These are phyloP conservation scores for Anisodus tanguticus DNA, from an alignment of 257 asterid genomes.

Conservation along the genomic window DNA sequence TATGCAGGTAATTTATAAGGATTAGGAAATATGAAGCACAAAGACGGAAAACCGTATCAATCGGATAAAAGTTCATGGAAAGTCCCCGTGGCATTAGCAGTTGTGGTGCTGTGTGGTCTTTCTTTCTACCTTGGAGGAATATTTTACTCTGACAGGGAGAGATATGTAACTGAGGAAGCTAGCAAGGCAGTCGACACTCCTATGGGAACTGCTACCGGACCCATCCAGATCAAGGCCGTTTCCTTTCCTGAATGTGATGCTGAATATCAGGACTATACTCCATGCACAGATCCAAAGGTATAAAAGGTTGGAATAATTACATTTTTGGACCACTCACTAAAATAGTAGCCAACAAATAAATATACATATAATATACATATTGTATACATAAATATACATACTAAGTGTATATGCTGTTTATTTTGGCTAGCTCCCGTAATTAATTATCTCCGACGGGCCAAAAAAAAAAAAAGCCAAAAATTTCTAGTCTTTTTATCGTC, in stretches of 20 bases:
- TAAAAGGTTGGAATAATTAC: too few relatives aligned
- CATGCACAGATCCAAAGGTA: constrained; percentile 81
- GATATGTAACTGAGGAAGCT: constrained; percentile 36
- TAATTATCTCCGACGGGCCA: too few relatives aligned
- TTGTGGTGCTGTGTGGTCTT: constrained; percentile 63
- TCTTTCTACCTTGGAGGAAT: constrained; percentile 73
- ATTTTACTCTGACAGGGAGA: constrained; percentile 57
- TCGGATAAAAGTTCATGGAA: constrained; percentile 45
- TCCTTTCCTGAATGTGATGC: constrained; percentile 57
- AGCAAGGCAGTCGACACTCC: constrained; percentile 45
- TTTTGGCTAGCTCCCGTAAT: too few relatives aligned
- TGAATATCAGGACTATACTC: constrained; percentile 67
- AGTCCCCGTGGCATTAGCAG: constrained; percentile 47
- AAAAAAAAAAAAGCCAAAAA: too few relatives aligned
- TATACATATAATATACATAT: too few relatives aligned
- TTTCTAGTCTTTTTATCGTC: constrained; percentile 13
- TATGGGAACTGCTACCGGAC: constrained; percentile 25
- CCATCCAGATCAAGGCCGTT: constrained; percentile 46
- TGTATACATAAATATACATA: too few relatives aligned
- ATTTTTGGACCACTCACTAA: too few relatives aligned
- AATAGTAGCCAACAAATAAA: too few relatives aligned
- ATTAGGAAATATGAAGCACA: constrained; percentile 49
- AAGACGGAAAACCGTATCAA: constrained; percentile 53
- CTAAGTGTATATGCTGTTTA: too few relatives aligned
- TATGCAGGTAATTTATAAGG: constrained; percentile 39